These are phyloP conservation scores for Hibiscus mutabilis DNA, from an alignment of 345 rosid genomes.

Conservation along the genomic window DNA sequence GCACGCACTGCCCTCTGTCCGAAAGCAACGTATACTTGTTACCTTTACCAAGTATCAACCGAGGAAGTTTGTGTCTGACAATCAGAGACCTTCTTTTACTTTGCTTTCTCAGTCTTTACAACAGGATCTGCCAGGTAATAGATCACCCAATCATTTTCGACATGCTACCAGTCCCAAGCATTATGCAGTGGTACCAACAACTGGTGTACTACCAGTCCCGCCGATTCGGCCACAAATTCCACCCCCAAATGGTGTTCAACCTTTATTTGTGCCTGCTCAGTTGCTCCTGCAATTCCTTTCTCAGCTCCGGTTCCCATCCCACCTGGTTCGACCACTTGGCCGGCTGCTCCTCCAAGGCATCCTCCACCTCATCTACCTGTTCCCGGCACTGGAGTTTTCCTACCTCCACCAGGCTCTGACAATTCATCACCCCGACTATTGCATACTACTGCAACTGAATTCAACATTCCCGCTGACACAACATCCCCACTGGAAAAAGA, in stretches of 20 bases:
- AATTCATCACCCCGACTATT: slow-evolving; percentile 28
- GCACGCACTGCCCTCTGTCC: slow-evolving; percentile 62
- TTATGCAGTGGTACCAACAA: slow-evolving; percentile 34
- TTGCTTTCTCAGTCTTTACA: slow-evolving; percentile 32
- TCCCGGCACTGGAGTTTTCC: slow-evolving; percentile 93
- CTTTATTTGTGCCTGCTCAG: slow-evolving; percentile 41
- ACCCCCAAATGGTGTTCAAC: slow-evolving; percentile 44
- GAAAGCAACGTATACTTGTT: slow-evolving; percentile 64
- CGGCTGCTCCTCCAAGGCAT: slow-evolving; percentile 55
- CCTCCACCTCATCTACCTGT: slow-evolving; percentile 48
- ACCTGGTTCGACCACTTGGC: slow-evolving; percentile 54
- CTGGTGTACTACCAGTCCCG: slow-evolving; percentile 47
- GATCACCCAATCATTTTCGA: slow-evolving; percentile 45
- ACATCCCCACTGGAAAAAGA: slow-evolving; percentile 21
- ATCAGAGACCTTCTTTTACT: slow-evolving; percentile 28
- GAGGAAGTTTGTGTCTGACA: slow-evolving; percentile 33
- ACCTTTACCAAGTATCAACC: slow-evolving; percentile 67
- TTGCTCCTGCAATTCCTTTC: slow-evolving; percentile 46
- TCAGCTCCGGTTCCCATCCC: slow-evolving; percentile 51
- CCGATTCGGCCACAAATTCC: slow-evolving; percentile 49
- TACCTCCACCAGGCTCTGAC: slow-evolving; percentile 60
- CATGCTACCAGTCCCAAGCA: slow-evolving; percentile 51
- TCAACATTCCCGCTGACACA: slow-evolving; percentile 15
- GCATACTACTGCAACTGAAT: slow-evolving; percentile 16
- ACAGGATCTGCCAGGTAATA: slow-evolving; percentile 54